Conservation (phyloP, 2,329 filamentous ascomycete genomes). For the Sporothrix mexicana region DNA sequence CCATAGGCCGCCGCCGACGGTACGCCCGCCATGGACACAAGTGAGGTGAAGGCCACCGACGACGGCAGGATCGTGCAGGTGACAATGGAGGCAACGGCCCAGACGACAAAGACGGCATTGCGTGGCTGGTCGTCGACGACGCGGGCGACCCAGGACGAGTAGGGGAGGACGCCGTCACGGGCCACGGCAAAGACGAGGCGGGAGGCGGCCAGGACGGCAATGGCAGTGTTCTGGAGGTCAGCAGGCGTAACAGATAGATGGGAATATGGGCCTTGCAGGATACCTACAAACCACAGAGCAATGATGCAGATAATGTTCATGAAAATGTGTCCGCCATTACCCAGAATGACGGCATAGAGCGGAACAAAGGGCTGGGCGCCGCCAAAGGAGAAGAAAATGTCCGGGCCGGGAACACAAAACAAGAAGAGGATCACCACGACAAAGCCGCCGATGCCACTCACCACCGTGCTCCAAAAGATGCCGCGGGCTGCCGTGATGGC, state of each 20-base stretch:
- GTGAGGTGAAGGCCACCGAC: conserved; percentile 35
- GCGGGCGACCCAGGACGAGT: conserved; percentile 29
- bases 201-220: conserved; percentile 34
- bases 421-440: conserved; percentile 33
- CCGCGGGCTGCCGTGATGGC: conserved; percentile 32
- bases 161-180: conserved; percentile 35
- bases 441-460: conserved; percentile 34
- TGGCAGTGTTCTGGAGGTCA: conserved; percentile 32
- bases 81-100: conserved; percentile 32
- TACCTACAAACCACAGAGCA: conserved; percentile 34
- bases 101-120: conserved; percentile 36
- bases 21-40: conserved; percentile 33
- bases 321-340: conserved; percentile 33
- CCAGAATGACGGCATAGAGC: conserved; percentile 34
- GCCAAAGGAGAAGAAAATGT: conserved; percentile 32
- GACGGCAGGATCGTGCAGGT: conserved; percentile 36
- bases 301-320: conserved; percentile 35
- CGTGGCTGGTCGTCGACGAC: conserved; percentile 34
- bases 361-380: conserved; percentile 36
- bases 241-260: no score
- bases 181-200: conserved; percentile 36
- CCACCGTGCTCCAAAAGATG: conserved; percentile 36
- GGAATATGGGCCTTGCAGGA: no score
- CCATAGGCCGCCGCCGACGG: conserved; percentile 34
- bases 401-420: conserved; percentile 33